Percentiles rank a stretch among this genome's conserved stretches.
Conservation (phyloP, 2,329 filamentous ascomycete genomes). For the Aspergillus versicolor region DNA sequence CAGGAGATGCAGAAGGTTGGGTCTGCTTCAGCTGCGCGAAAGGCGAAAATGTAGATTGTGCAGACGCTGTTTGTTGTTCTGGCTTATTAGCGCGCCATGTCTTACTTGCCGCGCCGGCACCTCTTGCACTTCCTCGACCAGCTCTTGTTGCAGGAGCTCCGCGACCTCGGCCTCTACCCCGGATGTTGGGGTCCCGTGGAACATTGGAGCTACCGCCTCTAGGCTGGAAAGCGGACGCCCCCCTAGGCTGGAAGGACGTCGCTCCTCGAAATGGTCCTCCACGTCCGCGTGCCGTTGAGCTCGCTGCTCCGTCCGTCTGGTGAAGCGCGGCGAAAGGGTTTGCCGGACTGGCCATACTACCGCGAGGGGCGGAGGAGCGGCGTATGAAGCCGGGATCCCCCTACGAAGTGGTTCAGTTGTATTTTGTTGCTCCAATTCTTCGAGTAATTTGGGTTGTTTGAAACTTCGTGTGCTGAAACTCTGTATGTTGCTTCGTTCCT, state of each 20-base stretch:
- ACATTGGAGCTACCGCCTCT: slow-evolving; percentile 17
- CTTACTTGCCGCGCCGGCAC: slow-evolving; percentile 13
- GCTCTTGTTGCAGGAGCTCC: slow-evolving; percentile 15
- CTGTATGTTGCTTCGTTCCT: not conserved
- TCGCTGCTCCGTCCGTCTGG: slow-evolving; percentile 27
- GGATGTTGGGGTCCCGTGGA: slow-evolving; percentile 16
- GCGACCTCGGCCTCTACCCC: slow-evolving; percentile 25
- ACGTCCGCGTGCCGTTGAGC: slow-evolving; percentile 26
- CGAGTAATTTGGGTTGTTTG: not conserved
- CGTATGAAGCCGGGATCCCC: slow-evolving; percentile 18
- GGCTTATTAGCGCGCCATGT: slow-evolving; percentile 19
- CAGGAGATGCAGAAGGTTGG: slow-evolving; percentile 15
- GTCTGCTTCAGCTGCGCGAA: slow-evolving; percentile 27
- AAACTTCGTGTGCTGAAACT: not conserved
- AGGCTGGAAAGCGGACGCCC: slow-evolving; percentile 12
- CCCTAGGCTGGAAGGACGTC: slow-evolving; percentile 16
- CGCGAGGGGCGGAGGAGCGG: slow-evolving; percentile 23
- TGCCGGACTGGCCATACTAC: slow-evolving; percentile 33
- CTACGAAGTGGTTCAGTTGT: not conserved
- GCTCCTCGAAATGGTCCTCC: slow-evolving; percentile 19
- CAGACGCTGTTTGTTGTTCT: slow-evolving; percentile 11
- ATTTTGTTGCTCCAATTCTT: not conserved
- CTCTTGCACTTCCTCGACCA: slow-evolving; percentile 22
- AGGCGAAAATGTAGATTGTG: slow-evolving; percentile 19
- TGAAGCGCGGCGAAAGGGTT: slow-evolving; percentile 28